A percentile compares a stretch with the other conserved stretches of the same genome.
phyloP scores from a whole-genome alignment of 148 eudicot genomes.

The Heliamphora exappendiculata region DNA sequence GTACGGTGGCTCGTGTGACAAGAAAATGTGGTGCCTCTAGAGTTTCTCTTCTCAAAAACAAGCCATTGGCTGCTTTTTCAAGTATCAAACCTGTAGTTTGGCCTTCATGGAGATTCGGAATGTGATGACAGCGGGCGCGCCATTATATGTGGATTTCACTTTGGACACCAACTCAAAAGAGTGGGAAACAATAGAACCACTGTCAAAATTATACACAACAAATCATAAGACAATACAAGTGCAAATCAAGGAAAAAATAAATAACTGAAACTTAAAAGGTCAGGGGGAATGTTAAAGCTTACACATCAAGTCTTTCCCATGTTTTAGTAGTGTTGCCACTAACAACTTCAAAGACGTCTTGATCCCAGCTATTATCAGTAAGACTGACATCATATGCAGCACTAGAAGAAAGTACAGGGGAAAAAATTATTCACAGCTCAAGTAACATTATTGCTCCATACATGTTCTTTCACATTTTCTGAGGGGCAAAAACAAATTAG shows the following conservation, averaged over 20 bases:
- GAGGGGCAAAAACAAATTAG: background rate
- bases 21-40: too few species aligned
- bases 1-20: too few species aligned
- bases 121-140: slow-evolving; percentile 51
- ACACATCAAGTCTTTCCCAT: slow-evolving; percentile 61
- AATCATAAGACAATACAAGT: background rate
- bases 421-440: background rate
- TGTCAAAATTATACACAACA: slow-evolving; percentile 16
- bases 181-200: slow-evolving; percentile 53
- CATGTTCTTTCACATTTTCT: background rate
- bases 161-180: slow-evolving; percentile 49
- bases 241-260: background rate
- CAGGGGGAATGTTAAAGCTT: slow-evolving; percentile 18
- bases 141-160: slow-evolving; percentile 34
- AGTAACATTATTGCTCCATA: background rate
- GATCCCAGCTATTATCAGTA: slow-evolving; percentile 45
- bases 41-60: too few species aligned
- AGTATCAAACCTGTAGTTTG: slow-evolving; percentile 36
- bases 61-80: background rate
- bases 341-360: slow-evolving; percentile 37
- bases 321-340: slow-evolving; percentile 52
- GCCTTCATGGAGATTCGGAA: slow-evolving; percentile 43
- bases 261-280: background rate
- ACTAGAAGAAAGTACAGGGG: slow-evolving; percentile 13
- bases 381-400: slow-evolving; percentile 53